Base-by-base conservation (phyloP, 108 stramenopile species). In the Fragilaria crotonensis region DNA sequence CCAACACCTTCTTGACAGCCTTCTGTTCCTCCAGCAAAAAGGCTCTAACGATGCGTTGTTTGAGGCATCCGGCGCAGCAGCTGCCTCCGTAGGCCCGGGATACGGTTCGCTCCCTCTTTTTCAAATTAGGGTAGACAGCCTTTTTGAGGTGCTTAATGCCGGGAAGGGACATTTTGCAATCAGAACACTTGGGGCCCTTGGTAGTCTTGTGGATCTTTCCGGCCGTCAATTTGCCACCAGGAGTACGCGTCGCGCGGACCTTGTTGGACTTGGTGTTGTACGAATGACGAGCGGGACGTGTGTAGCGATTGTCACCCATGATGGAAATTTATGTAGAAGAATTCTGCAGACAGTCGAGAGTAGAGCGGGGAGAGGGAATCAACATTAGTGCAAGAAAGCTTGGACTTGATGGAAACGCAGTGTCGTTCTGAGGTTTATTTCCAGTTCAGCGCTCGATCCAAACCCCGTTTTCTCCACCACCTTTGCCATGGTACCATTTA, bases 1-100 rank as follows among this genome's bases (percentile, higher is more conserved):
- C 85, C 69, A 99, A 83, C 32, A 98, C 79, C 80, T 95, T 89
- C 96, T 99, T 99, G 27, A 97, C 97, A 48, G 96, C 96, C 96
- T 98, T 98, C 68, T 97, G 96, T 81, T 99, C 99, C 83, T 98
- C 97, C 76, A 99, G 83, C 57, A 99, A 69, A 73, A 99, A 99
- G 30, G 99, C 99, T 68, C 99, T 75, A 49, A 99, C 77, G 74
- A 99, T 96, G 45, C 96, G 79, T 57, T 84, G 60, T 62, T 85
- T 87, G 45, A 99, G 95, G 73, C 97, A 98, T 30, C 49, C 52
- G 48, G 76, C 92, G 77, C 95, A 97, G 54, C 63, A 65, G 47
- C 81, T 72, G 28, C 99, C 99, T 36, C 99, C 99, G 68, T 99
- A 99, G 30, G 95, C 91, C 60, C 99, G 93, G 20, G 85, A 83